A percentile compares a stretch with the other conserved stretches of the same genome.
Evolutionary conservation across 1,284 basidiomycete genomes (phyloP).

Genomic region (Singerocomus inundabilis): DNA sequence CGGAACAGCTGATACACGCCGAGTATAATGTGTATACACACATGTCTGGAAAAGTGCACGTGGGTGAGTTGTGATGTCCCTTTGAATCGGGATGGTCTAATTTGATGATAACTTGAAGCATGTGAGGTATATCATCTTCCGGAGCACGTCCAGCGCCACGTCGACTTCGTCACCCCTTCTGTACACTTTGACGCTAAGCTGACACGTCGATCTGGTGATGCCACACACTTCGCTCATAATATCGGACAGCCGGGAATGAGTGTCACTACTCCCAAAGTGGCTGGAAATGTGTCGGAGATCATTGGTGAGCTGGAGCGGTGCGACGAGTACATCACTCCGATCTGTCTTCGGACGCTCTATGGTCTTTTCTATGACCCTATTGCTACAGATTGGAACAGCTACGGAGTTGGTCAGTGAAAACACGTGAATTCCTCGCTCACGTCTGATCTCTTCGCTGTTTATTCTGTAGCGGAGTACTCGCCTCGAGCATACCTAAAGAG

Average conservation of each 20-base stretch:
- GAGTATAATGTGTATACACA: constrained; percentile 45
- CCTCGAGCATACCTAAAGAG: constrained; percentile 43
- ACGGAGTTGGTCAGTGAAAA: constrained; percentile 43
- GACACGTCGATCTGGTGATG: constrained; percentile 11
- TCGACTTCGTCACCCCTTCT: constrained; percentile 29
- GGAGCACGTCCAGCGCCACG: constrained; percentile 27
- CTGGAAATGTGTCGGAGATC: constrained; percentile 24
- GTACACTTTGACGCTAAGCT: constrained; percentile 29
- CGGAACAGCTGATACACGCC: constrained; percentile 41
- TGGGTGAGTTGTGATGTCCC: constrained; percentile 31
- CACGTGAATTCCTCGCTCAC: not conserved
- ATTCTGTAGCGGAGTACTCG: constrained; percentile 43
- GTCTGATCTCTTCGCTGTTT: constrained; percentile 2
- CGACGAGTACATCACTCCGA: constrained; percentile 42
- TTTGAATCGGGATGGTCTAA: constrained; percentile 10
- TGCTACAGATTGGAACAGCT: constrained; percentile 43
- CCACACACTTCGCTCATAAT: not conserved
- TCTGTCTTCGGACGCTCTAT: constrained; percentile 48
- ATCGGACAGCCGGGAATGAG: constrained; percentile 16
- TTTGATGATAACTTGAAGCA: constrained; percentile 14
- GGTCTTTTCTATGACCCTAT: constrained; percentile 41
- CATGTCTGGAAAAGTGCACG: constrained; percentile 29
- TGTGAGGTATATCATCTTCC: constrained; percentile 31
- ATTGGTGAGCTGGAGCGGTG: constrained; percentile 32
- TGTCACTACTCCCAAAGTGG: constrained; percentile 37